Evolutionary conservation across 352 stramenopile genomes (phyloP), one percentile per base, ranked within the genome.

Genomic region (Globisporangium alternatum): DNA sequence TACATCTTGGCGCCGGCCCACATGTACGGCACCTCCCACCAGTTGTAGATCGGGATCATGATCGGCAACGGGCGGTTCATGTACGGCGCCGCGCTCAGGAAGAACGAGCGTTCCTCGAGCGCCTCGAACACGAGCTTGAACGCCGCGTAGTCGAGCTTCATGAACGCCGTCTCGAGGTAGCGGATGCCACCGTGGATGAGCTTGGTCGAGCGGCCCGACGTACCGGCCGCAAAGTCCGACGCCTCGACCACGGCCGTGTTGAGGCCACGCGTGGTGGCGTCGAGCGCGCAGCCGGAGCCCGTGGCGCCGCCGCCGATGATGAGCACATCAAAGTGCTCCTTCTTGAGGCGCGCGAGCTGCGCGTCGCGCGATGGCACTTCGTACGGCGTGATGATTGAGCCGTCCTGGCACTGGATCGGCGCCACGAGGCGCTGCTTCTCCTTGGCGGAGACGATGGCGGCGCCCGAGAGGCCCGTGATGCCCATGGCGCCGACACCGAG

Each of bases 1-100:
- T 98, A 98, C 33, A 91, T 78, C 75, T 98, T 98, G 60, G 91
- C 83, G 21, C 95, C 95, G 5, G 83, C 86, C 89, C 86, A 98
- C 80, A 98, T 97, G 81, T 98, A 98, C 12, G 93, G 94, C 58
- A 98, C 80, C 69, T 98, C 88, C 91, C 90, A 98, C 93, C 91
- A 98, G 63, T 80, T 97, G 77, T 98, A 98, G 66, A 98, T 93
- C 49, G 95, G 93, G 67, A 98, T 98, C 91, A 98, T 98, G 79
- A 98, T 98, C 13, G 93, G 93, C 68, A 98, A 68, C 52, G 93
- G 86, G 13, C 86, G 85, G 75, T 98, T 98, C 86, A 98, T 97
- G 78, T 98, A 98, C 21, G 95, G 95, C 39, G 93, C 93, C 0
- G 93, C 90, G 51, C 89, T 79, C 12, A 98, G 76, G 78, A 98